These are phyloP conservation scores for Penicillium sp. DNA, from an alignment of 2,329 filamentous ascomycete genomes.

Conservation along the genomic window DNA sequence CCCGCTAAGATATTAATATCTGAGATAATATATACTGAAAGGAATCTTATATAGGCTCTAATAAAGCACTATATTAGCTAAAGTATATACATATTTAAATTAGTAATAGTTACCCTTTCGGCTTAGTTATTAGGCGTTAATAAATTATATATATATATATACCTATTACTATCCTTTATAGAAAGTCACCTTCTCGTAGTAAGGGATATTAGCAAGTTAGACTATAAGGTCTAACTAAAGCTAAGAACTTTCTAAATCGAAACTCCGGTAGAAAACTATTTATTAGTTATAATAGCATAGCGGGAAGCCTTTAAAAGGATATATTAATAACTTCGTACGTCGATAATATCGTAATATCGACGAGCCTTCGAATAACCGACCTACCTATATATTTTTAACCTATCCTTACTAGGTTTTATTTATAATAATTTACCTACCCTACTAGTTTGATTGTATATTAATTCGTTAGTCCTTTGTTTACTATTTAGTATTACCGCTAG, in stretches of 20 bases:
- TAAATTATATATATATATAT: too few species aligned
- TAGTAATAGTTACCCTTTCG: too few species aligned
- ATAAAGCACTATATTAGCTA: too few species aligned
- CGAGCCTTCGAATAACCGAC: not conserved
- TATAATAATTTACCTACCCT: not conserved
- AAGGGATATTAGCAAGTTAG: not conserved
- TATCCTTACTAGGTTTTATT: not conserved
- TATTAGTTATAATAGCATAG: not conserved
- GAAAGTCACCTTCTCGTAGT: not conserved
- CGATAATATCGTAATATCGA: not conserved
- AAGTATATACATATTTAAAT: too few species aligned
- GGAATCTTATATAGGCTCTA: too few species aligned
- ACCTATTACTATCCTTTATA: too few species aligned
- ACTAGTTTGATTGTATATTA: constrained; percentile 7
- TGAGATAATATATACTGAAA: too few species aligned
- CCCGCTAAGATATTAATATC: too few species aligned
- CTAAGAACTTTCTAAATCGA: not conserved
- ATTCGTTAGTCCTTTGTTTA: constrained; percentile 11
- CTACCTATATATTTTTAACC: not conserved
- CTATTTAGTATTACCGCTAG: constrained; percentile 14
- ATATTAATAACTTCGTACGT: not conserved
- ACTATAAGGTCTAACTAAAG: not conserved
- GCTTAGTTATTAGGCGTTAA: too few species aligned
- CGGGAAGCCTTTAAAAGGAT: not conserved
- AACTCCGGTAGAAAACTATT: not conserved